Conservation (phyloP, 2,329 filamentous ascomycete genomes). For the Aspergillus sp. region DNA sequence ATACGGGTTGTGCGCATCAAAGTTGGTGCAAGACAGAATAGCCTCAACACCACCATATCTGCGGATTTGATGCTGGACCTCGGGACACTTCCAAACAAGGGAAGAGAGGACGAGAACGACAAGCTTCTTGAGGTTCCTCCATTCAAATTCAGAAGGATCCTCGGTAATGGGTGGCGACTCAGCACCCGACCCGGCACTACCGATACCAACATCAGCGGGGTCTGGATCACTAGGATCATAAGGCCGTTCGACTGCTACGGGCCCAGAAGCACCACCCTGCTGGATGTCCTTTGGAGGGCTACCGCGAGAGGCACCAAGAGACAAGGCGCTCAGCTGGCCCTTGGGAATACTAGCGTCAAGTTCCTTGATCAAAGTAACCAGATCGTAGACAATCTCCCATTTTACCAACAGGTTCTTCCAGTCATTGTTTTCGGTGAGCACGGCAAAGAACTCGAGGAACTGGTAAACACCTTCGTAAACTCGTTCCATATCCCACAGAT, state of each 20-base stretch:
- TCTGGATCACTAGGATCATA: constrained; percentile 50
- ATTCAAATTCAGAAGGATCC: constrained; percentile 63
- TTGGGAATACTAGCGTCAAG: constrained; percentile 85
- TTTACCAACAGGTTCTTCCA: constrained; percentile 82
- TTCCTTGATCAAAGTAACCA: constrained; percentile 80
- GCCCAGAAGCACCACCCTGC: constrained; percentile 28
- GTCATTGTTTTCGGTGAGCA: constrained; percentile 77
- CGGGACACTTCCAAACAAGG: constrained; percentile 78
- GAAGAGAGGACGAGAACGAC: constrained; percentile 87
- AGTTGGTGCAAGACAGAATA: constrained; percentile 81
- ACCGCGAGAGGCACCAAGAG: constrained; percentile 22
- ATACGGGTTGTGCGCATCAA: constrained; percentile 90
- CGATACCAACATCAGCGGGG: constrained; percentile 33
- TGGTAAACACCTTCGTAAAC: constrained; percentile 93
- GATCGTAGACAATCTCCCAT: constrained; percentile 86
- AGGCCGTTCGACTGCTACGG: constrained; percentile 59
- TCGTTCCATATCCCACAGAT: constrained; percentile 95
- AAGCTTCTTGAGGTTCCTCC: constrained; percentile 85
- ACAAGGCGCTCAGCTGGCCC: constrained; percentile 56
- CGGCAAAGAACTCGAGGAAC: constrained; percentile 89
- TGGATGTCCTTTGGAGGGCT: constrained; percentile 24
- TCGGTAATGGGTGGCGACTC: constrained; percentile 50
- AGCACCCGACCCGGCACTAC: constrained; percentile 39
- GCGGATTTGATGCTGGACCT: constrained; percentile 84
- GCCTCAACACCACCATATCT: constrained; percentile 80